phyloP scores from a whole-genome alignment of 176 grass and related monocot species.

The Hsuehochloa calcarea region DNA sequence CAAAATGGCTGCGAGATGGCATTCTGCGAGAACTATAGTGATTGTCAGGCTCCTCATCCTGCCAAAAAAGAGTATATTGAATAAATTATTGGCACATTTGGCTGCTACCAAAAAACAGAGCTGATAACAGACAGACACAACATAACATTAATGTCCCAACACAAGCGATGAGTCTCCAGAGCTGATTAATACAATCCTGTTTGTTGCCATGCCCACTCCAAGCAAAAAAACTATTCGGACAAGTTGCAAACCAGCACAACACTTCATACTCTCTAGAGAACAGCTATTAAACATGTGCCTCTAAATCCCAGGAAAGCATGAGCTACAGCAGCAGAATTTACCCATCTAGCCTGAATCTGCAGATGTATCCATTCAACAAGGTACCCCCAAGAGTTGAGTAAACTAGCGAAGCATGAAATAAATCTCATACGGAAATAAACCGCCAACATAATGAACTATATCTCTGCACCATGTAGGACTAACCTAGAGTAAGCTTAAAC shows the following conservation, averaged over 20 bases:
- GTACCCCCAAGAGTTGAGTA: background rate
- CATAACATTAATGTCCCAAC: background rate
- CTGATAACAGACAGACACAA: background rate
- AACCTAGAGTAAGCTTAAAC: constrained; percentile 23
- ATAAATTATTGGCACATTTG: constrained; percentile 4
- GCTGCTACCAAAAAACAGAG: background rate
- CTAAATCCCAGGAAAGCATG: too few relatives aligned
- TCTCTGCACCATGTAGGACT: background rate
- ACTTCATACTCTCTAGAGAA: too few relatives aligned
- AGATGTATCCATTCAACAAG: too few relatives aligned
- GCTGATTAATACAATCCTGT: background rate
- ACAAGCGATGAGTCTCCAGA: too few relatives aligned
- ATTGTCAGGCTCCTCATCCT: constrained; percentile 85
- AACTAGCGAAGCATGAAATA: constrained; percentile 24
- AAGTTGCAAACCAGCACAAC: too few relatives aligned
- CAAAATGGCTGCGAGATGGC: constrained; percentile 59
- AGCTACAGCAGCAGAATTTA: too few relatives aligned
- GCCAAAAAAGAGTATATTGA: constrained; percentile 24
- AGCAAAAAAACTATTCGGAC: too few relatives aligned
- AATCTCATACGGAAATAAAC: constrained; percentile 8
- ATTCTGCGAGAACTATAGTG: constrained; percentile 62
- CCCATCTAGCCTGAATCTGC: too few relatives aligned
- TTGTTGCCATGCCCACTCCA: too few relatives aligned
- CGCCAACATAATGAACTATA: constrained; percentile 1
- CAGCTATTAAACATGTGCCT: too few relatives aligned